phyloP scores from a whole-genome alignment of 2,329 filamentous ascomycete species.

The Colletotrichum navitas region DNA sequence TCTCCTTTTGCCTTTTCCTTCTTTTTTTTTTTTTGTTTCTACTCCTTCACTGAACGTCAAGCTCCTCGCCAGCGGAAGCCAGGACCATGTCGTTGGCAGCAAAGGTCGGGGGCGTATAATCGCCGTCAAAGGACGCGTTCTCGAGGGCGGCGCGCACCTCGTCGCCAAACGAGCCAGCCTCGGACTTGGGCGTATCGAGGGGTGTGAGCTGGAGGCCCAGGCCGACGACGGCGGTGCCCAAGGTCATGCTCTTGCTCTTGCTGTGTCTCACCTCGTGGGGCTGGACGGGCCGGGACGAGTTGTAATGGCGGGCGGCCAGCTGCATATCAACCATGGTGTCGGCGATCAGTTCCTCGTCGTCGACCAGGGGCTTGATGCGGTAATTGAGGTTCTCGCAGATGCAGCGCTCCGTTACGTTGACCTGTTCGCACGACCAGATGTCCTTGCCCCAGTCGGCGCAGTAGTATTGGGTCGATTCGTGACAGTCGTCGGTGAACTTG shows the following conservation, averaged over 20 bases:
- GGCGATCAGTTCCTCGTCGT: slow-evolving; percentile 66
- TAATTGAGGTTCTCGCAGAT: slow-evolving; percentile 75
- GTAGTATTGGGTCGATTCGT: slow-evolving; percentile 67
- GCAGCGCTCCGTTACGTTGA: slow-evolving; percentile 73
- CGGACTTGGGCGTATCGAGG: slow-evolving; percentile 50
- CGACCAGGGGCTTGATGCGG: slow-evolving; percentile 71
- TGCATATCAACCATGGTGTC: slow-evolving; percentile 75
- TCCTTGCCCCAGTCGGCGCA: slow-evolving; percentile 65
- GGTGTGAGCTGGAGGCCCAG: slow-evolving; percentile 57
- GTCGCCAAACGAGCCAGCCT: slow-evolving; percentile 30
- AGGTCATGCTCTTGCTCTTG: slow-evolving; percentile 56
- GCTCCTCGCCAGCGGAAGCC: slow-evolving; percentile 39
- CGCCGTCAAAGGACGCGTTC: slow-evolving; percentile 26
- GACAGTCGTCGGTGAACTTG: slow-evolving; percentile 74
- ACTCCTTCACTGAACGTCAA: slow-evolving; percentile 6
- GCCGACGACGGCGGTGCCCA: slow-evolving; percentile 55
- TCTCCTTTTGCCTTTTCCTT: not conserved
- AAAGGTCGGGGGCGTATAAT: slow-evolving; percentile 37
- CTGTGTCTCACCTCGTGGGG: slow-evolving; percentile 44
- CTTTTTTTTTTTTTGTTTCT: no score
- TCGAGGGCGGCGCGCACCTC: slow-evolving; percentile 33
- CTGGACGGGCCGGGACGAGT: slow-evolving; percentile 41
- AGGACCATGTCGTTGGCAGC: slow-evolving; percentile 23
- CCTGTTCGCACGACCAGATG: slow-evolving; percentile 71
- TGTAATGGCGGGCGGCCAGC: slow-evolving; percentile 61